A percentile compares a stretch with the other conserved stretches of the same genome.
Conservation (phyloP, 257 asterid species). For the Capsicum pubescens region DNA sequence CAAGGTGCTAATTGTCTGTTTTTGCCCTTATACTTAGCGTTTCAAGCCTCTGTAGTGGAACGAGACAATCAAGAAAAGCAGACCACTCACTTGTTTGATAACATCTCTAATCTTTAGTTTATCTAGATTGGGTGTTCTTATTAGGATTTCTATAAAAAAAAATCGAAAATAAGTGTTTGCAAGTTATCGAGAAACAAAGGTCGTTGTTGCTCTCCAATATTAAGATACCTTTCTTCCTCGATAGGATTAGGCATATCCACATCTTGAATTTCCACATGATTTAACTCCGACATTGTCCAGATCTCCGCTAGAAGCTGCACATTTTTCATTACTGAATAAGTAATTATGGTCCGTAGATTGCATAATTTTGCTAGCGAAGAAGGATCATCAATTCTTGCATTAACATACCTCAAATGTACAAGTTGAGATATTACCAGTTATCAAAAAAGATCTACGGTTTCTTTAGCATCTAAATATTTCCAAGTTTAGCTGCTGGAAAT, state of each 20-base stretch:
- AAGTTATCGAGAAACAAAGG: not conserved
- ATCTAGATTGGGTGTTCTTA: not conserved
- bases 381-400: not conserved
- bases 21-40: not conserved
- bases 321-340: not conserved
- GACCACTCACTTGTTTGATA: not conserved
- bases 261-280: not conserved
- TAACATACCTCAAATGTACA: fast-evolving
- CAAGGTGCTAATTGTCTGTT: fast-evolving
- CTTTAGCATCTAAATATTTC: too few relatives aligned
- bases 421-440: too few relatives aligned
- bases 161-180: not conserved
- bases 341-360: slow-evolving; percentile 1
- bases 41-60: not conserved
- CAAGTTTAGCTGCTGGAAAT: not conserved
- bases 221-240: too few relatives aligned
- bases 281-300: not conserved
- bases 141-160: not conserved
- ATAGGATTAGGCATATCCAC: too few relatives aligned
- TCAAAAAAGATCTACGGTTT: too few relatives aligned
- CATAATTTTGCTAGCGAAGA: not conserved
- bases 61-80: not conserved
- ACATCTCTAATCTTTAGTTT: not conserved
- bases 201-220: too few relatives aligned
- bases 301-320: not conserved